A percentile compares a stretch with the other conserved stretches of the same genome.
phyloP scores from a whole-genome alignment of 176 grass and related monocot genomes.

The Calamus simplicifolius region DNA sequence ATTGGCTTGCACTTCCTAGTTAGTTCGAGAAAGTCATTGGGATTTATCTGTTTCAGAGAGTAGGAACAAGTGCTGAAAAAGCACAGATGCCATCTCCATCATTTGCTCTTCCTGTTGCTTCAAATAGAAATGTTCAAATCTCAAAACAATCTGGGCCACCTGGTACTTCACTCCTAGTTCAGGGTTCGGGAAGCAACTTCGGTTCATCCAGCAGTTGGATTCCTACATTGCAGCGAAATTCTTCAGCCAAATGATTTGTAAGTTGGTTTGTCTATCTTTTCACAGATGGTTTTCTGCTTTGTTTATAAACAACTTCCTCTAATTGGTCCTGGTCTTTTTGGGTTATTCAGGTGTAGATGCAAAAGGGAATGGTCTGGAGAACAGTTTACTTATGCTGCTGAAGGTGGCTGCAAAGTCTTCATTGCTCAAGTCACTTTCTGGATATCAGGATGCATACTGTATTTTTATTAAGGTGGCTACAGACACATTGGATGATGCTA shows the following conservation, averaged over 20 bases:
- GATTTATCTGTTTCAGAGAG: conserved; percentile 25
- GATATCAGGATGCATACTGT: conserved; percentile 22
- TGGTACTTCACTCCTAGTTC: conserved; percentile 35
- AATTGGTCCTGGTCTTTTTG: conserved; percentile 25
- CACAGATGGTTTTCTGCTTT: too few relatives aligned
- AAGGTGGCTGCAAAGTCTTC: conserved; percentile 19
- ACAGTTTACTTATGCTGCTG: conserved; percentile 1
- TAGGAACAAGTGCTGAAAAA: conserved; percentile 31
- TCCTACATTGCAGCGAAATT: conserved; percentile 52
- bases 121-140: conserved; percentile 31
- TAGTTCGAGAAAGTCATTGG: too few relatives aligned
- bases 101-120: conserved; percentile 31
- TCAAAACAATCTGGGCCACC: conserved; percentile 33
- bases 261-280: too few relatives aligned
- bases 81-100: conserved; percentile 19
- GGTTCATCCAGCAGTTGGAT: conserved; percentile 45
- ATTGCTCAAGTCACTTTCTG: conserved; percentile 25
- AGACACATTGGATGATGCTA: conserved; percentile 23
- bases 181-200: conserved; percentile 48
- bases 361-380: conserved; percentile 13
- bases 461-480: conserved; percentile 40
- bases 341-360: conserved; percentile 22
- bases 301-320: not conserved
- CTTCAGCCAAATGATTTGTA: conserved; percentile 41
- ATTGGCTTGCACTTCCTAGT: too few relatives aligned